These are phyloP conservation scores for Diaporthe nobilis DNA, from an alignment of 2,329 filamentous ascomycete species.

Conservation along the genomic window DNA sequence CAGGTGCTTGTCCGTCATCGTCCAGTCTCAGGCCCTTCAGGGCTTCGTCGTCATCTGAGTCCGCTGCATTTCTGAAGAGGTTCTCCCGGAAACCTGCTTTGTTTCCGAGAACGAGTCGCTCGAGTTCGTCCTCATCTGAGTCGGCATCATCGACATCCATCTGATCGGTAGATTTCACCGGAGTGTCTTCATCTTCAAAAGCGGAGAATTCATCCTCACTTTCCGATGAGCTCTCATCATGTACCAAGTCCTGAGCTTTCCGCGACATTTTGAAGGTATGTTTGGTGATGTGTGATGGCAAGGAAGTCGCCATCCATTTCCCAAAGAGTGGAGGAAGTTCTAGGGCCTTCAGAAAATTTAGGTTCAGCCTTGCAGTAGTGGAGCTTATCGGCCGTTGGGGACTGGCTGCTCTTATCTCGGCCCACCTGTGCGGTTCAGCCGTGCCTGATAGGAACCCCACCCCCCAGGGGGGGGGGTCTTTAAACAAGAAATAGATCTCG, in stretches of 20 bases:
- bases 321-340: not conserved
- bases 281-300: not conserved
- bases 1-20: conserved; percentile 43
- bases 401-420: conserved; percentile 24
- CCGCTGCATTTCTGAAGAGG: conserved; percentile 71
- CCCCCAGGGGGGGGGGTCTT: no score
- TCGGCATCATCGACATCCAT: conserved; percentile 74
- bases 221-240: conserved; percentile 48
- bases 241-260: conserved; percentile 31
- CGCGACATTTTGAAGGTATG: conserved; percentile 36
- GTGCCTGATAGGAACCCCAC: not conserved
- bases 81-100: conserved; percentile 84
- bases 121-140: conserved; percentile 86
- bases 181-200: conserved; percentile 42
- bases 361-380: conserved; percentile 39
- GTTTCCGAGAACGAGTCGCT: conserved; percentile 90
- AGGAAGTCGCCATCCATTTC: not conserved
- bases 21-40: conserved; percentile 51
- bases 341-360: conserved; percentile 39
- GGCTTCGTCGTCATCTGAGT: conserved; percentile 53
- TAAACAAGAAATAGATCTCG: not conserved
- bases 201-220: conserved; percentile 44
- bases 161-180: conserved; percentile 45
- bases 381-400: not conserved
- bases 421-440: conserved; percentile 32